These are phyloP conservation scores for Mycocentrospora acerina DNA, from an alignment of 2,329 filamentous ascomycete genomes.

Conservation along the genomic window DNA sequence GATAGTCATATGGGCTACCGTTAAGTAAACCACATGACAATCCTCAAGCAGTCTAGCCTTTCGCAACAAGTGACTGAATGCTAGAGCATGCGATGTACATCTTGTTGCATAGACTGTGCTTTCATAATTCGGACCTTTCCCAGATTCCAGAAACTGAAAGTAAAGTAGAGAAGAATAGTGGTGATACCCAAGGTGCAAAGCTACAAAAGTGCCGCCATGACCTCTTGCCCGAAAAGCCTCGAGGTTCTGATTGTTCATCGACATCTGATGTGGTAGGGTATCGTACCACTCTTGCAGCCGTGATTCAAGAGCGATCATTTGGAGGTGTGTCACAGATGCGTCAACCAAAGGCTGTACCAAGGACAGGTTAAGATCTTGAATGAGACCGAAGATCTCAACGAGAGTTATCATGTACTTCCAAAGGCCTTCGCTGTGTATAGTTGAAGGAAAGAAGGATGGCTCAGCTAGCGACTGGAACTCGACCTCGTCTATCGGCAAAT, in stretches of 20 bases:
- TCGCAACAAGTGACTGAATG: slow-evolving; percentile 47
- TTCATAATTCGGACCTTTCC: slow-evolving; percentile 16
- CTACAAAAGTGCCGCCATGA: slow-evolving; percentile 48
- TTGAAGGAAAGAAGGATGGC: neutral
- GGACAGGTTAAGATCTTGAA: slow-evolving; percentile 44
- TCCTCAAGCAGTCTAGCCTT: slow-evolving; percentile 38
- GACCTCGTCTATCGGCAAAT: slow-evolving; percentile 40
- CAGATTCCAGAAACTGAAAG: slow-evolving; percentile 49
- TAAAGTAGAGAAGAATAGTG: slow-evolving; percentile 52
- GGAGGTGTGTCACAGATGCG: slow-evolving; percentile 1
- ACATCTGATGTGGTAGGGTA: slow-evolving; percentile 1
- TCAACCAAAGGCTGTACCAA: slow-evolving; percentile 22
- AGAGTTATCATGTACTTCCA: slow-evolving; percentile 47
- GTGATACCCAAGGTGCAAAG: slow-evolving; percentile 51
- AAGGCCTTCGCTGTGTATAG: slow-evolving; percentile 21
- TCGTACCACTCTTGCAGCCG: slow-evolving; percentile 4
- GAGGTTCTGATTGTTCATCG: slow-evolving; percentile 36
- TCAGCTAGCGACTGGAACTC: slow-evolving; percentile 39
- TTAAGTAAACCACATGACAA: slow-evolving; percentile 48
- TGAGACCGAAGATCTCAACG: slow-evolving; percentile 43
- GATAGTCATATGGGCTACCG: slow-evolving; percentile 51
- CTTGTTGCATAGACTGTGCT: slow-evolving; percentile 20
- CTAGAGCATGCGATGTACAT: slow-evolving; percentile 35
- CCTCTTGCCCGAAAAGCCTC: slow-evolving; percentile 40
- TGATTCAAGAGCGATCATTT: slow-evolving; percentile 1